Evolutionary conservation across 2,329 filamentous ascomycete genomes (phyloP), one percentile per base, ranked within the genome.

Genomic region (Colletotrichum plurivorum): DNA sequence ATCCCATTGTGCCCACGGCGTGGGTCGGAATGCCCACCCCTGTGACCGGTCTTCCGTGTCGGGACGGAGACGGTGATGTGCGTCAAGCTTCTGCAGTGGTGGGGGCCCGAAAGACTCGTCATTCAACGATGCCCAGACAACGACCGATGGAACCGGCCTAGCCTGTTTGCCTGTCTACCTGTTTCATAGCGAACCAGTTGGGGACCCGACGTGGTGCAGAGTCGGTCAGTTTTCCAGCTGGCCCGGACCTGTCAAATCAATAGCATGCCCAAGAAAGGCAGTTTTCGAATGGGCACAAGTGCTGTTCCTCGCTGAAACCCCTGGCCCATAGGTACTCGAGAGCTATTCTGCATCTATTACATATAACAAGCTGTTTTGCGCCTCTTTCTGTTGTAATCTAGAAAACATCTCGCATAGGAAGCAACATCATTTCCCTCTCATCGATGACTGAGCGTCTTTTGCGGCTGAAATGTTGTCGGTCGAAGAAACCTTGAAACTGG

Each of bases 401-500:
- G 3, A 36, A 36, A 36, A 5, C 8, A 36, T 36, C 31, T 36
- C 6, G 10, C 10, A 36, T 4, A 9, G 3, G 31, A 36, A 9
- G 3, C 31, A 36, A 36, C 2, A 10, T 9, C 31, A 36, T 36
- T 10, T 8, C 8, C 31, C 31, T 10, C 1, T 36, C 2, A 10
- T 36, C 8, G 31, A 10, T 9, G 31, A 3, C 10, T 10, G 31
- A 9, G 9, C 10, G 8, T 36, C 3, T 36, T 36, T 36, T 36
- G 8, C 20, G 13, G 31, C n/a, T 31, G 70, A 41, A 8, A 78
- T 76, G 76, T 63, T 76, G 53, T 71, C 73, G 1, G 45, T 77
- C 12, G 71, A 78, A 39, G 73, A 77, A 46, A 75, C 56, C 13
- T 54, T 67, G 27, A 73, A 74, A 1, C 73, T 77, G 13, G 67